These are phyloP conservation scores for Jaapia argillacea DNA, from an alignment of 768 basidiomycete species.

Conservation along the genomic window DNA sequence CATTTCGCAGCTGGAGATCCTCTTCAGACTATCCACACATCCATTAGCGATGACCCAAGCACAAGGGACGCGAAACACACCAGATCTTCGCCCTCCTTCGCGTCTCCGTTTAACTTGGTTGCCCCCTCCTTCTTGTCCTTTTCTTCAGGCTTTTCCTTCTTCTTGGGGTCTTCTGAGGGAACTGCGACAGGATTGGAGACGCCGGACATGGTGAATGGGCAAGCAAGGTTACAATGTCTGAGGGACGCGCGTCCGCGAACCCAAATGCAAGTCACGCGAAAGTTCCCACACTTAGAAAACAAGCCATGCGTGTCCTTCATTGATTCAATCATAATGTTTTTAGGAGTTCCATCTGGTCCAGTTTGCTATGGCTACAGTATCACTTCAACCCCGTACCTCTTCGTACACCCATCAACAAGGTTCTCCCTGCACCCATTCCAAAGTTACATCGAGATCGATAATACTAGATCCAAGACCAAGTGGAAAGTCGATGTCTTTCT, in stretches of 20 bases:
- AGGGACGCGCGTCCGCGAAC: background rate
- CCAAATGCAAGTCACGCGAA: too few relatives aligned
- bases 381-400: background rate
- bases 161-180: slow-evolving; percentile 64
- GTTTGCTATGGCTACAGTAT: background rate
- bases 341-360: too few relatives aligned
- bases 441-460: background rate
- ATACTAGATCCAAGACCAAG: slow-evolving; percentile 46
- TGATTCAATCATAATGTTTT: too few relatives aligned
- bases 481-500: slow-evolving; percentile 70
- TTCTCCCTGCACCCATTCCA: background rate
- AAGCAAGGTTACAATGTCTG: slow-evolving; percentile 2
- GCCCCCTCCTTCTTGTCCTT: slow-evolving; percentile 34
- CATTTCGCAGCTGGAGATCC: slow-evolving; percentile 84
- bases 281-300: too few relatives aligned
- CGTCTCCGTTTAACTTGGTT: slow-evolving; percentile 27
- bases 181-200: slow-evolving; percentile 48
- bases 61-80: slow-evolving; percentile 41
- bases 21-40: slow-evolving; percentile 68
- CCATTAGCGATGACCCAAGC: background rate
- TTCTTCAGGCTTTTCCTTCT: slow-evolving; percentile 50
- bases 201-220: slow-evolving; percentile 37
- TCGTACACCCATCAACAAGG: too few relatives aligned
- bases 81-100: slow-evolving; percentile 57
- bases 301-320: too few relatives aligned